Evolutionary conservation across 129 eudicot species (phyloP).

Genomic region (Silybum marianum): DNA sequence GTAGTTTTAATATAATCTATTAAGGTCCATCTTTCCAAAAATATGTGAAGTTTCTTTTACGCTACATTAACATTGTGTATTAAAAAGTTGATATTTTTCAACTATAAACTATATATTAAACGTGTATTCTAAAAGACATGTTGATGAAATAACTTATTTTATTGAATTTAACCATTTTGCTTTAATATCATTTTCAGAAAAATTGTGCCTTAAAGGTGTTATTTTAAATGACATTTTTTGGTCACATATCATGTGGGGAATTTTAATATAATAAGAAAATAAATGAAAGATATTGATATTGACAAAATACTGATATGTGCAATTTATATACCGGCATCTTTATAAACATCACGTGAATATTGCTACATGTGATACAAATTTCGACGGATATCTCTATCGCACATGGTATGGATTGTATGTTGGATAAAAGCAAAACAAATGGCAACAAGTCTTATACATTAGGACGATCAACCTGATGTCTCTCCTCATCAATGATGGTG

Average conservation of each 20-base stretch:
- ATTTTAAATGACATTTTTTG: neutral
- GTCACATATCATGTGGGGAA: neutral
- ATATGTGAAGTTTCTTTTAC: neutral
- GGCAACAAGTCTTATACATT: neutral
- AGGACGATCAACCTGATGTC: neutral
- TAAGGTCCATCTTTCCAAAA: no score
- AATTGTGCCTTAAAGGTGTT: neutral
- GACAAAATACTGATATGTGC: neutral
- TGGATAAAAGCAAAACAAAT: neutral
- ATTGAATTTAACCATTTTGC: neutral
- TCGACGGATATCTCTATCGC: neutral
- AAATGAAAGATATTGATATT: neutral
- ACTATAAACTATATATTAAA: neutral
- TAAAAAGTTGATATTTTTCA: neutral
- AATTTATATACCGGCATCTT: no score
- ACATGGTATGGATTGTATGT: neutral
- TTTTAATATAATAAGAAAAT: neutral
- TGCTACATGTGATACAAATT: neutral
- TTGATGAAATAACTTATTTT: neutral
- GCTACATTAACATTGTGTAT: neutral
- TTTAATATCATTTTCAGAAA: neutral
- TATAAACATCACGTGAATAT: no score
- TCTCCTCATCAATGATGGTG: neutral
- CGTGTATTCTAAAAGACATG: no score
- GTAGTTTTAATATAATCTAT: neutral